phyloP scores from a whole-genome alignment of 2,329 filamentous ascomycete genomes.

The Phaeophleospora eucalypticola region DNA sequence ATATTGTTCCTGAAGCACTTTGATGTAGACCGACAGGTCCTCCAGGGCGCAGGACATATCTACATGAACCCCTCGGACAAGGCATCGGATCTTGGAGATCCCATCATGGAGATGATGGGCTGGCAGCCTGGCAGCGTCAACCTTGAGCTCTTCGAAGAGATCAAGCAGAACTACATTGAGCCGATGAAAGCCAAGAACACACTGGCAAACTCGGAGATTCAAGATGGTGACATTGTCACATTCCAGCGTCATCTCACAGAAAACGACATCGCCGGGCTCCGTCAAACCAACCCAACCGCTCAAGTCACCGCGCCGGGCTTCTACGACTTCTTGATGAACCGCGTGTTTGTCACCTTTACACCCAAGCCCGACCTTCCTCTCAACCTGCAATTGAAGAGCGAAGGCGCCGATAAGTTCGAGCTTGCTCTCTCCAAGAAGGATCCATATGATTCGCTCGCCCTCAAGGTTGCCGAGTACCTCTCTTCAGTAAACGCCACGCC shows the following conservation, averaged over 20 bases:
- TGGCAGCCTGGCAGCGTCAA: conserved; percentile 68
- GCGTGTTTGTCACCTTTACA: conserved; percentile 72
- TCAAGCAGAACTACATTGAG: conserved; percentile 97
- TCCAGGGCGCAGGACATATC: conserved; percentile 74
- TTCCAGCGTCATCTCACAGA: conserved; percentile 68
- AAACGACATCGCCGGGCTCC: conserved; percentile 22
- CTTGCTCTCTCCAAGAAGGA: conserved; percentile 82
- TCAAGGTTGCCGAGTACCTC: conserved; percentile 75
- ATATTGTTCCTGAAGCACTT: conserved; percentile 93
- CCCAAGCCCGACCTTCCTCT: conserved; percentile 50
- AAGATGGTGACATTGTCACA: conserved; percentile 94
- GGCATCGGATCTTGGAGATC: conserved; percentile 74
- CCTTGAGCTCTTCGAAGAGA: conserved; percentile 84
- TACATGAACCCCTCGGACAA: conserved; percentile 87
- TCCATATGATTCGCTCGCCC: conserved; percentile 79
- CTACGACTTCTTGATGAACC: conserved; percentile 90
- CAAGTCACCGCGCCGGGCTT: conserved; percentile 46
- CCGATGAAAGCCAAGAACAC: conserved; percentile 81
- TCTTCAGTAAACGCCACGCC: conserved; percentile 34
- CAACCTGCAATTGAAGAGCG: conserved; percentile 28
- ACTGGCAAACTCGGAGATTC: conserved; percentile 84
- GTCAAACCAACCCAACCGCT: conserved; percentile 27
- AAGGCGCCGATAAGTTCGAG: conserved; percentile 63
- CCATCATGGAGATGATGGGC: conserved; percentile 76
- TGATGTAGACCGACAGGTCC: conserved; percentile 68